Evolutionary conservation across 164 flowering plant species (phyloP).

Genomic region (Malania oleifera): DNA sequence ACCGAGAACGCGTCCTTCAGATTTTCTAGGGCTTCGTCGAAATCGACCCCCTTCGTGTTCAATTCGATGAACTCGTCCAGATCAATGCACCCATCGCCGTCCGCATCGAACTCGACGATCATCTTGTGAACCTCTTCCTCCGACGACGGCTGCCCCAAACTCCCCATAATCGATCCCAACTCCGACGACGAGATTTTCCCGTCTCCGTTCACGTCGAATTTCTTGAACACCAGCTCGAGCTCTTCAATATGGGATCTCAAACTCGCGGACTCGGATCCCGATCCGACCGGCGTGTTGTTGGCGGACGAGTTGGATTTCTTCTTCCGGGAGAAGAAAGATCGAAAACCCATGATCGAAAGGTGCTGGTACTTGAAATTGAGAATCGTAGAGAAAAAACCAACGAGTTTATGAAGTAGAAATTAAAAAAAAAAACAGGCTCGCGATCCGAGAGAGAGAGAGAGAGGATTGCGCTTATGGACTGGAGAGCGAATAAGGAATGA

Average conservation of each 20-base stretch:
- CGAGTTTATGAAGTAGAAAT: too few species aligned
- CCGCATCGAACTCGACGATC: constrained; percentile 55
- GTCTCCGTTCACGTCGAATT: constrained; percentile 80
- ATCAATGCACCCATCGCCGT: constrained; percentile 77
- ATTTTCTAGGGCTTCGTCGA: constrained; percentile 35
- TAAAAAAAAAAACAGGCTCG: too few species aligned
- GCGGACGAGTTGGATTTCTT: constrained; percentile 14
- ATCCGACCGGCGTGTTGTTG: neutral
- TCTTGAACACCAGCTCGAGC: constrained; percentile 59
- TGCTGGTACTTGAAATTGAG: too few species aligned
- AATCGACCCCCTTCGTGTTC: constrained; percentile 50
- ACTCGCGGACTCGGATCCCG: constrained; percentile 9
- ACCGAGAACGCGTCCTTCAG: constrained; percentile 63
- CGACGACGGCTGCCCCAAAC: constrained; percentile 44
- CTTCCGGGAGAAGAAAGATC: constrained; percentile 17
- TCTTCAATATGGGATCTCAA: constrained; percentile 31
- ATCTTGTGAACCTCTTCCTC: constrained; percentile 53
- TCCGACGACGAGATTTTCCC: constrained; percentile 73
- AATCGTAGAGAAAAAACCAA: too few species aligned
- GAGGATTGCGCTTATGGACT: too few species aligned
- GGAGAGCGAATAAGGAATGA: too few species aligned
- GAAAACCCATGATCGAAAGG: constrained; percentile 11
- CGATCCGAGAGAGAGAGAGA: too few species aligned
- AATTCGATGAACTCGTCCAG: constrained; percentile 62
- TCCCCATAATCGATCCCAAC: constrained; percentile 54